Evolutionary conservation across 331 rosid genomes (phyloP).

Genomic region (Saraca asoca): DNA sequence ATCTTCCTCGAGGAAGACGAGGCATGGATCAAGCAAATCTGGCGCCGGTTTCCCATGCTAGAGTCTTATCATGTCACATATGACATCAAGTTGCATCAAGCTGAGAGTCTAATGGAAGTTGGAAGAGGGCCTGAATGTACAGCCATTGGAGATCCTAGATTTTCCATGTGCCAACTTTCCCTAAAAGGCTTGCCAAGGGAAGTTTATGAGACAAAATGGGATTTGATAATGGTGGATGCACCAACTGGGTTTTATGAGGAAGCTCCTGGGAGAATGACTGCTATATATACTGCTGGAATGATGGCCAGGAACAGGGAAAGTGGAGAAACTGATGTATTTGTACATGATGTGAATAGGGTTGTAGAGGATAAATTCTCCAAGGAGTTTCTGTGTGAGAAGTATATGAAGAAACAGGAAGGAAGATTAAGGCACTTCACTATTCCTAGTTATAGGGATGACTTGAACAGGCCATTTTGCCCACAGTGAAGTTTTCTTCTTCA

Average conservation of each 20-base stretch:
- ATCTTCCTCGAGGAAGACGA: slow-evolving; percentile 63
- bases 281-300: slow-evolving; percentile 66
- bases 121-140: slow-evolving; percentile 58
- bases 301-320: slow-evolving; percentile 56
- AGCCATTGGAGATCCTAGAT: slow-evolving; percentile 46
- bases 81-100: slow-evolving; percentile 49
- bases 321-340: slow-evolving; percentile 53
- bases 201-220: slow-evolving; percentile 54
- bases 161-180: slow-evolving; percentile 51
- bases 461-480: slow-evolving; percentile 56
- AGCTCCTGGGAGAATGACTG: slow-evolving; percentile 68
- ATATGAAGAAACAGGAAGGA: slow-evolving; percentile 54
- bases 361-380: slow-evolving; percentile 59
- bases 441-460: slow-evolving; percentile 47
- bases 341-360: slow-evolving; percentile 61
- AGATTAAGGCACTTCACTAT: slow-evolving; percentile 59
- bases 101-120: slow-evolving; percentile 54
- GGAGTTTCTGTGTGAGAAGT: slow-evolving; percentile 49
- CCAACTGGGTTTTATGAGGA: slow-evolving; percentile 62
- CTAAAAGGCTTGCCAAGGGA: slow-evolving; percentile 52
- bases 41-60: slow-evolving; percentile 39
- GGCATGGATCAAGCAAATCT: slow-evolving; percentile 60
- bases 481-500: not conserved
- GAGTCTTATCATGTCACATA: slow-evolving; percentile 48
- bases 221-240: slow-evolving; percentile 70